Evolutionary conservation across 176 grass and related monocot genomes (phyloP).

Genomic region (Carex cristatella): DNA sequence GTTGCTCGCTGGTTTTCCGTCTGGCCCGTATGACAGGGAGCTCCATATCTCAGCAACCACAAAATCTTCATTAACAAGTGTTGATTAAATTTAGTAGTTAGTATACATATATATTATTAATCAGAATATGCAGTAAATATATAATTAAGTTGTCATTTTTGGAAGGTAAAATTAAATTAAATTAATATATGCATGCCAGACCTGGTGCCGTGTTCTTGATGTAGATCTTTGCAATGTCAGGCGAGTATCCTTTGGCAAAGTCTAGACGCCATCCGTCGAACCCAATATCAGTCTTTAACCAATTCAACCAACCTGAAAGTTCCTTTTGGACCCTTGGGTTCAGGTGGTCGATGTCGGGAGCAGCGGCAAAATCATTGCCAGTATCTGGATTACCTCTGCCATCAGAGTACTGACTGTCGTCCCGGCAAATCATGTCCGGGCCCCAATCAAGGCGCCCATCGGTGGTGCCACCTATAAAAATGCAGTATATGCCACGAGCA

Average conservation of each 20-base stretch:
- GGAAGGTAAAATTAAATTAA: neutral
- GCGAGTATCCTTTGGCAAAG: conserved; percentile 65
- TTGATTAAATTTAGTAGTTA: neutral
- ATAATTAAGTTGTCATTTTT: neutral
- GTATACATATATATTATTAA: neutral
- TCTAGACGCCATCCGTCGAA: conserved; percentile 83
- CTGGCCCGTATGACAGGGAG: conserved; percentile 35
- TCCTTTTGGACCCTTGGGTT: conserved; percentile 51
- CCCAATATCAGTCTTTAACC: conserved; percentile 55
- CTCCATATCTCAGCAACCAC: conserved; percentile 65
- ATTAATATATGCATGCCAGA: neutral
- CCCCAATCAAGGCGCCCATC: conserved; percentile 75
- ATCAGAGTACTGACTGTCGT: conserved; percentile 47
- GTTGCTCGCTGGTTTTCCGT: conserved; percentile 46
- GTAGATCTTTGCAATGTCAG: conserved; percentile 39
- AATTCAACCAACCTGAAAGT: conserved; percentile 60
- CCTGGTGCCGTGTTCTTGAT: conserved; percentile 23
- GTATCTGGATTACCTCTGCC: conserved; percentile 53
- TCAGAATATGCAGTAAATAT: neutral
- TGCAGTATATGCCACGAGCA: conserved; percentile 40
- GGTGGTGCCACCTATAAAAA: conserved; percentile 55
- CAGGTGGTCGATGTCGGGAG: conserved; percentile 80
- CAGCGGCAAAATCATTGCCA: conserved; percentile 34
- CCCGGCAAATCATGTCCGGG: conserved; percentile 49
- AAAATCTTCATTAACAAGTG: conserved; percentile 21